Percentiles rank a stretch among this genome's conserved stretches.
These are phyloP conservation scores for Phytophthora agathidicida DNA, from an alignment of 352 stramenopile species.

Conservation along the genomic window DNA sequence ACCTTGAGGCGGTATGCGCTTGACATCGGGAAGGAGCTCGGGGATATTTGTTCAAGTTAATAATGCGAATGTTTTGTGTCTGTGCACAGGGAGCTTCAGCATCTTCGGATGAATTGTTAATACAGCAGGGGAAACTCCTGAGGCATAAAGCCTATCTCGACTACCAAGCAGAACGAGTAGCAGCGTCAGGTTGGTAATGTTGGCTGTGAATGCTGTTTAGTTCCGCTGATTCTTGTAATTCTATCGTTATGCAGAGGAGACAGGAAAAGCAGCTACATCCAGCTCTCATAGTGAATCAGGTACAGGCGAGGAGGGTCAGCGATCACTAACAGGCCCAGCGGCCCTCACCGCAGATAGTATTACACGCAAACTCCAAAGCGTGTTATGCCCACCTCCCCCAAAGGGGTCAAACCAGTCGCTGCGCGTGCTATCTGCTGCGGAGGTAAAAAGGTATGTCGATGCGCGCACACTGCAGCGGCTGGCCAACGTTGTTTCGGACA, in stretches of 20 bases:
- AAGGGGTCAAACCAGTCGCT: slow-evolving; percentile 19
- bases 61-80: no score
- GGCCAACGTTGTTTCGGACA: slow-evolving; percentile 48
- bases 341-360: slow-evolving; percentile 30
- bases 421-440: slow-evolving; percentile 18
- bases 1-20: slow-evolving; percentile 56
- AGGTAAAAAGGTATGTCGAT: slow-evolving; percentile 48
- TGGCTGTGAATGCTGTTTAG: not conserved
- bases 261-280: not conserved
- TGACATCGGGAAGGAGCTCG: not conserved
- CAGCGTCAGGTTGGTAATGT: slow-evolving; percentile 5
- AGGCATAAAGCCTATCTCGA: slow-evolving; percentile 51
- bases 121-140: slow-evolving; percentile 54
- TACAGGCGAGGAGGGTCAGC: not conserved
- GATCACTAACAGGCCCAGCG: not conserved
- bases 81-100: slow-evolving; percentile 47
- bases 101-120: slow-evolving; percentile 50
- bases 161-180: slow-evolving; percentile 38
- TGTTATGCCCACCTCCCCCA: slow-evolving; percentile 22
- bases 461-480: slow-evolving; percentile 47
- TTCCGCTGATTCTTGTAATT: not conserved
- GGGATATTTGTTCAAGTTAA: not conserved
- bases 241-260: slow-evolving; percentile 11
- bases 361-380: slow-evolving; percentile 40
- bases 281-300: not conserved